These are phyloP conservation scores for Fraxinus albicans DNA, from an alignment of 305 asterid genomes.

Conservation along the genomic window DNA sequence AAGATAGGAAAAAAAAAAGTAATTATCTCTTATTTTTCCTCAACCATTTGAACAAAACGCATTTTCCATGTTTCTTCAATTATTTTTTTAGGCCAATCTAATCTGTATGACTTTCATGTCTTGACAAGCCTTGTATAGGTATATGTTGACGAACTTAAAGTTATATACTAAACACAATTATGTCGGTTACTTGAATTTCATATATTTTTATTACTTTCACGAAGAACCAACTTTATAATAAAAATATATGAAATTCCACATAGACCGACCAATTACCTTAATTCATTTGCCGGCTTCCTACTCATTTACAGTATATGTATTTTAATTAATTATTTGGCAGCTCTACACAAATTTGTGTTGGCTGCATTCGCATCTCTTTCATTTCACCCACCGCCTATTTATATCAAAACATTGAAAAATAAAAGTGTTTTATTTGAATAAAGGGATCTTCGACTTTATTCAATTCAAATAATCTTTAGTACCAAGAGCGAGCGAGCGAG, in stretches of 20 bases:
- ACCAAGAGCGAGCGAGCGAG: not conserved
- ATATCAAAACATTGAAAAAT: not conserved
- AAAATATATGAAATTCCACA: not conserved
- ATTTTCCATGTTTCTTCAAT: no score
- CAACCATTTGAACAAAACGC: no score
- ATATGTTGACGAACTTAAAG: no score
- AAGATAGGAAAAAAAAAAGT: no score
- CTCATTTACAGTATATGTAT: not conserved
- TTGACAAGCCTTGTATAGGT: no score
- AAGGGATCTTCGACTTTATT: not conserved
- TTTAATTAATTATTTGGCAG: not conserved
- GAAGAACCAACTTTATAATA: not conserved
- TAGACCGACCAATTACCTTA: conserved; percentile 22
- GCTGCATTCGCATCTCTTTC: conserved; percentile 10
- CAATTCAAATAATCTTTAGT: not conserved
- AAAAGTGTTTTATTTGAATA: no score
- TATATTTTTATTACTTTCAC: no score
- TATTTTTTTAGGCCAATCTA: no score
- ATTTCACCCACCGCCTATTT: not conserved
- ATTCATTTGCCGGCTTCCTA: conserved; percentile 24
- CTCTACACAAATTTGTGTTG: conserved; percentile 11
- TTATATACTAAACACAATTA: no score
- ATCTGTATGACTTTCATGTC: no score
- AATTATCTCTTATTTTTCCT: no score
- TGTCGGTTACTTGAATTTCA: no score